phyloP scores from a whole-genome alignment of 257 asterid species.

The Hygrophila difformis region DNA sequence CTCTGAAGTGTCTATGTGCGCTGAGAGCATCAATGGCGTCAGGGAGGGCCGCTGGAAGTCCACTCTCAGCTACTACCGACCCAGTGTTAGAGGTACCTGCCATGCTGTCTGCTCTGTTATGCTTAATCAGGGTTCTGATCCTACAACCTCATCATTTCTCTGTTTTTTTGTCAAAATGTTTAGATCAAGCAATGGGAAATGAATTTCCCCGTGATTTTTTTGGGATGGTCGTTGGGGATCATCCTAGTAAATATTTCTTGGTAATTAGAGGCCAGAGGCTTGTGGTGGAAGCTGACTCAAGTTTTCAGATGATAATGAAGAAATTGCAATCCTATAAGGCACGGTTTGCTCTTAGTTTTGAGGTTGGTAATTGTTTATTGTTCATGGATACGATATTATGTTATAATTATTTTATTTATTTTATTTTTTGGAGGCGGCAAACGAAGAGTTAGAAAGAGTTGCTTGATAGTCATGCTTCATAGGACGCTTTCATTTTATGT shows the following conservation, averaged over 20 bases:
- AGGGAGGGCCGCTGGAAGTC: constrained; percentile 94
- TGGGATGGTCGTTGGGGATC: constrained; percentile 85
- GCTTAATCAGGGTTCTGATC: neutral
- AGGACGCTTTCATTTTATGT: neutral
- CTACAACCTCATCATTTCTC: no score
- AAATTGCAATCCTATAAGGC: constrained; percentile 86
- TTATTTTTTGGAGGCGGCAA: no score
- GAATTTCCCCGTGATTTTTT: constrained; percentile 73
- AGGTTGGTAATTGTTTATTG: no score
- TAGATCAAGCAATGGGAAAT: constrained; percentile 45
- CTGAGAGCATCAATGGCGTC: constrained; percentile 47
- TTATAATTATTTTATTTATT: no score
- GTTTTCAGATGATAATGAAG: constrained; percentile 78
- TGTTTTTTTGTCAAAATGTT: constrained; percentile 3
- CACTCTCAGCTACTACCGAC: constrained; percentile 72
- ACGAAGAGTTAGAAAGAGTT: no score
- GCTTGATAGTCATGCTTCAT: no score
- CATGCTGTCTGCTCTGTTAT: neutral
- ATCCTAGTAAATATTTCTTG: constrained; percentile 59
- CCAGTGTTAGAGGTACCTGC: constrained; percentile 39
- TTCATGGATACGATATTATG: no score
- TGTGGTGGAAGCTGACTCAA: constrained; percentile 53
- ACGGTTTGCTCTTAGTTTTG: constrained; percentile 69
- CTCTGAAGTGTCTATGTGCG: constrained; percentile 77
- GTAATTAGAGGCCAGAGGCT: constrained; percentile 73